Base-by-base conservation (phyloP, 306 rosid species). In the Benincasa hispida region DNA sequence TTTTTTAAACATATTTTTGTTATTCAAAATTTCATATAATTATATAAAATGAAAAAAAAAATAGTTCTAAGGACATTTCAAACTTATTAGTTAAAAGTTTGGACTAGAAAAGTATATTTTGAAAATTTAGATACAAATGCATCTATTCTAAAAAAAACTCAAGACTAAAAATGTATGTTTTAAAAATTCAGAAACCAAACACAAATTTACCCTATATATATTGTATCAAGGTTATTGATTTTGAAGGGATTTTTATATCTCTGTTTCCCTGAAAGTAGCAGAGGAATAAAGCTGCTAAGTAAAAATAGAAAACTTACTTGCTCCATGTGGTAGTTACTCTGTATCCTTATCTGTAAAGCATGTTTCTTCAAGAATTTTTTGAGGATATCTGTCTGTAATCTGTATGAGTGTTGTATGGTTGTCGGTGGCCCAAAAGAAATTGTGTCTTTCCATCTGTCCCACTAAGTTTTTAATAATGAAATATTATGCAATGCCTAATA, bases 271-370 rank as follows among this genome's bases (percentile, higher is more conserved):
- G 21, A 42, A 17, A 72, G 76, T 72, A 48, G 76, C 76, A 72
- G 57, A 48, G 14, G 18, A 72, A 47, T 72, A 48, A 47, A 39
- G 30, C 45, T 39, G 50, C 21, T 45, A 39, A 66, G 25, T 10
- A 0, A 39, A 48, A 72, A n/a, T 69, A 45, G 8, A 72, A 72
- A 70, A 62, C 53, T 35, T n/a, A 63, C 72, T 13, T 12, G 37
- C 21, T 22, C 13, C 76, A 72, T 72, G 76, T 72, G 76, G 39
- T 48, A 24, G 56, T 48, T 51, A 27, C 24, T 72, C 42, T 12
- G 74, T 67, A 68, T 41, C 73, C 74, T 69, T 72, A 72, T 72
- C 76, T 72, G 76, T 72, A 72, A 72, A 72, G 58, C 58, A 45
- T 48, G 58, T 72, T 45, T 72, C 58, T 72, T 27, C 76, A 48